Evolutionary conservation across 108 stramenopile genomes (phyloP).

Genomic region (Thalassiosira profunda): DNA sequence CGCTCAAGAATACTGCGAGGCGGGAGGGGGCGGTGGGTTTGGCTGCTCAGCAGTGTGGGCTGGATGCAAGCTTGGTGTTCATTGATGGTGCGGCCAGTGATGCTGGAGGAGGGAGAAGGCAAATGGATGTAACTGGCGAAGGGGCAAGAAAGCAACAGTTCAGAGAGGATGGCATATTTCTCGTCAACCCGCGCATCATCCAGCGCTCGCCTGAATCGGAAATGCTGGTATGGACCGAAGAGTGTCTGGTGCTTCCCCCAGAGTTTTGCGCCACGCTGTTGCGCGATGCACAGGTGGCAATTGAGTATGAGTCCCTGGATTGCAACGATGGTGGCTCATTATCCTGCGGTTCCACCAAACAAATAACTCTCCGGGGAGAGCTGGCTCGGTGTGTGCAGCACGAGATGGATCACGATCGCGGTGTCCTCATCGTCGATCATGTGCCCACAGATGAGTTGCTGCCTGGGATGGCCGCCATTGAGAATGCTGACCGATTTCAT

Average conservation of each 20-base stretch:
- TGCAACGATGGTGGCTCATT: conserved; percentile 16
- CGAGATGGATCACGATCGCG: conserved; percentile 90
- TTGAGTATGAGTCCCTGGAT: conserved; percentile 58
- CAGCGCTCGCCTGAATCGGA: conserved; percentile 71
- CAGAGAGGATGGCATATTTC: conserved; percentile 32
- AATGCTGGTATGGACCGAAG: conserved; percentile 81
- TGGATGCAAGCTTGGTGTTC: conserved; percentile 77
- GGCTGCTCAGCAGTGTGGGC: conserved; percentile 88
- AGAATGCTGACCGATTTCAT: conserved; percentile 56
- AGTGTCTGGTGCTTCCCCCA: conserved; percentile 85
- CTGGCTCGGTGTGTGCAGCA: conserved; percentile 75
- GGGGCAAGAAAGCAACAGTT: background rate
- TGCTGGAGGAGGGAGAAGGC: too few species aligned
- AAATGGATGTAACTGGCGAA: too few species aligned
- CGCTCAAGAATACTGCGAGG: conserved; percentile 63
- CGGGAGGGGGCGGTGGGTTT: conserved; percentile 76
- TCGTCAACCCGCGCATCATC: conserved; percentile 80
- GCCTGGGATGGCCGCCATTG: conserved; percentile 65
- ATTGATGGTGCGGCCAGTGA: conserved; percentile 35
- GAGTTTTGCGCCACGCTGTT: conserved; percentile 76
- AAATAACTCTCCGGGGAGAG: conserved; percentile 54
- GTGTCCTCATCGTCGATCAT: conserved; percentile 86
- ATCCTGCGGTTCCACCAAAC: conserved; percentile 16
- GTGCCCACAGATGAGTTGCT: conserved; percentile 66
- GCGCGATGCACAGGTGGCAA: conserved; percentile 66